Base-by-base conservation (phyloP, 148 eudicot species). In the Silene latifolia region DNA sequence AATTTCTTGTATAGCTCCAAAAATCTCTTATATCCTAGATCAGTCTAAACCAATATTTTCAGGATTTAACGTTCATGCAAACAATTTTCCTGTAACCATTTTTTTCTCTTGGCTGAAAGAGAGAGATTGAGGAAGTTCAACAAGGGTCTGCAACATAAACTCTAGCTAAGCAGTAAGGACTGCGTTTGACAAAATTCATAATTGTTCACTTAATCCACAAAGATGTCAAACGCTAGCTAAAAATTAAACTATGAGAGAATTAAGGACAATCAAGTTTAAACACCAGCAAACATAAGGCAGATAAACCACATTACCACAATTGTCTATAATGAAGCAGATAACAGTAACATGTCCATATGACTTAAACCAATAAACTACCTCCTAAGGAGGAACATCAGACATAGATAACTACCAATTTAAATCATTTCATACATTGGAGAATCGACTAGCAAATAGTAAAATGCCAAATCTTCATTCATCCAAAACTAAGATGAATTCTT, bases 351-450 rank as follows among this genome's bases (percentile, higher is more conserved):
- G 76, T 74, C 78, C 76, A 61, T 72, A 73, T 79, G 71, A 76
- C 32, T 68, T 72, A 65, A 51, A 75, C 47, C 54, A 81, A 75
- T 78, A 83, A 65, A 48, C 76, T 46, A 18, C 35, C 79, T 82
- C 81, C 73, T 66, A 74, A 67, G 63, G 66, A 81, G 65, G 66
- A 64, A 76, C 59, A 80, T 73, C 61, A 63, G 78, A 76, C 76
- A 75, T 51, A 69, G 21, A 71, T 78, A 77, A 75, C 85, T 77
- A 86, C 86, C 81, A 76, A 71, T 64, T 85, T 65, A 62, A 82
- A 76, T 80, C 79, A 80, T 76, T 77, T 77, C 80, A 78, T 77
- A 81, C 72, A 85, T 62, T 81, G 74, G 75, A 78, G 63, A 80
- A 73, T 80, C 66, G 62, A 81, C 67, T 64, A 73, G 83, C 42